Evolutionary conservation across 306 rosid genomes (phyloP).

Genomic region (Vigna angularis): DNA sequence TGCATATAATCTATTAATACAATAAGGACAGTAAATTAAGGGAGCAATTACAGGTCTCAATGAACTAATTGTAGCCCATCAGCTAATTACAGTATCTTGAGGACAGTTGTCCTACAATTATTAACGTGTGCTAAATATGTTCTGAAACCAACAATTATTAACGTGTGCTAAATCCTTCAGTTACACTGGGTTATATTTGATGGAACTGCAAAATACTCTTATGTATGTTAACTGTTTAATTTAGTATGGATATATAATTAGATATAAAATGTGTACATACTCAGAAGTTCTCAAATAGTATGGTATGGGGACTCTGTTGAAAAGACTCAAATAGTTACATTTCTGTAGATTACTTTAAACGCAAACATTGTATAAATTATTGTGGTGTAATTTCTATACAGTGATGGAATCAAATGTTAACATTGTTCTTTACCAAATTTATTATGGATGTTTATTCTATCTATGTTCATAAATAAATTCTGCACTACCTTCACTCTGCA

Average conservation of each 20-base stretch:
- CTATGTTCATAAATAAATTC: not conserved
- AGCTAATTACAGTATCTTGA: not conserved
- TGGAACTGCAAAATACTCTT: too few relatives aligned
- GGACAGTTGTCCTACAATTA: not conserved
- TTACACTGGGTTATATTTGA: not conserved
- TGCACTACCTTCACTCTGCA: constrained; percentile 17
- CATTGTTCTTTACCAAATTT: not conserved
- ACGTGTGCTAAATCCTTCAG: constrained; percentile 6
- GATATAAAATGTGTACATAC: not conserved
- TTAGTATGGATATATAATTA: not conserved
- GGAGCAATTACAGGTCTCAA: constrained; percentile 16
- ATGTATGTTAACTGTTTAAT: too few relatives aligned
- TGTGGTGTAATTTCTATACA: not conserved
- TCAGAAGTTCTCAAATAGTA: constrained; percentile 1
- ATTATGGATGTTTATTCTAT: not conserved
- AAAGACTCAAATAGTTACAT: not conserved
- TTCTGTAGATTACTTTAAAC: not conserved
- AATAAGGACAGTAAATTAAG: constrained; percentile 10
- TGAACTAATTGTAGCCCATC: not conserved
- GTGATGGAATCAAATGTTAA: not conserved
- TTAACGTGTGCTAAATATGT: constrained; percentile 6
- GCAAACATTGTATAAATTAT: not conserved
- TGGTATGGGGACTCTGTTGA: not conserved
- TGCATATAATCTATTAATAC: not conserved
- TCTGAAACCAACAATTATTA: not conserved